These are phyloP conservation scores for Eudorina sp. DNA, from an alignment of 139 green algal genomes.

Conservation along the genomic window DNA sequence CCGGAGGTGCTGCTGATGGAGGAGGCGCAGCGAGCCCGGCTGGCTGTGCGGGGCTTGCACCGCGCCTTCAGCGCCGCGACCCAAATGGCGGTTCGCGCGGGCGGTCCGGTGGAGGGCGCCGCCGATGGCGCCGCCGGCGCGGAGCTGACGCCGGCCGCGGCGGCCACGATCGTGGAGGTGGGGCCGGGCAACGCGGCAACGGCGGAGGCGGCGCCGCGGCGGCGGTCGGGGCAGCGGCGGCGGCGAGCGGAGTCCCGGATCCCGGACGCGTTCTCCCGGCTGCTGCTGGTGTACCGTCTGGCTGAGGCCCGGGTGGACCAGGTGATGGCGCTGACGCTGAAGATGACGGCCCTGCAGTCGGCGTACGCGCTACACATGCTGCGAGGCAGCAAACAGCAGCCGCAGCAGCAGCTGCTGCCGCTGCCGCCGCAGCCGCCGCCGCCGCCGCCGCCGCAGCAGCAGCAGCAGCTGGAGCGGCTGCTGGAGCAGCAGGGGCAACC, in stretches of 20 bases:
- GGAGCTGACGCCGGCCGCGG: too few species aligned
- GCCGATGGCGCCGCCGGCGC: not conserved
- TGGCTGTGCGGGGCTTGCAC: not conserved
- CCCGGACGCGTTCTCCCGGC: not conserved
- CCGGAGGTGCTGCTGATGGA: not conserved
- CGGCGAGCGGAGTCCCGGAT: not conserved
- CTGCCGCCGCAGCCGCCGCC: not conserved
- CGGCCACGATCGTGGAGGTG: not conserved
- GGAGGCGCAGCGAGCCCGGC: not conserved
- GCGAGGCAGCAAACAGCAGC: not conserved
- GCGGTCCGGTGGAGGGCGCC: not conserved
- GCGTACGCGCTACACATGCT: conserved; percentile 6
- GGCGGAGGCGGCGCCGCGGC: too few species aligned
- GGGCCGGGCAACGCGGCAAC: too few species aligned
- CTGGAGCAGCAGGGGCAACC: not conserved
- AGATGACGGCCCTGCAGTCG: not conserved
- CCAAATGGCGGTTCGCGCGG: not conserved
- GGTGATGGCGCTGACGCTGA: conserved; percentile 25
- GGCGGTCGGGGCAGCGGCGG: too few species aligned
- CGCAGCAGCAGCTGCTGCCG: not conserved
- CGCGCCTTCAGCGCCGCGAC: not conserved
- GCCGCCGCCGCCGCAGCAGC: too few species aligned
- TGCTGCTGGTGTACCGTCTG: conserved; percentile 36
- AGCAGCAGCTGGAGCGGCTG: not conserved
- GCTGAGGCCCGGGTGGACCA: not conserved